These are phyloP conservation scores for Ricinus communis DNA, from an alignment of 345 rosid genomes.

Conservation along the genomic window DNA sequence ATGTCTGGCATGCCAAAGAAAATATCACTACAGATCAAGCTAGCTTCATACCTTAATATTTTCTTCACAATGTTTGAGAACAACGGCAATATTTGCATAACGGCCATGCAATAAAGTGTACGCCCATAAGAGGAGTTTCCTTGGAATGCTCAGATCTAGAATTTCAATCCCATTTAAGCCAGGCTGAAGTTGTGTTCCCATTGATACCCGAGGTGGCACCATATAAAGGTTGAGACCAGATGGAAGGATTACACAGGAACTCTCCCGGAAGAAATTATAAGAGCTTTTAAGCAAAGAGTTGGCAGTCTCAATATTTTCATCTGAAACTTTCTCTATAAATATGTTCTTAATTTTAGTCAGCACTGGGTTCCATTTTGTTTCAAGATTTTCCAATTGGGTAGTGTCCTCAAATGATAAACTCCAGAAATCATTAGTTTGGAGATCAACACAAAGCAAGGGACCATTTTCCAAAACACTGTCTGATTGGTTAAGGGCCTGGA, in stretches of 20 bases:
- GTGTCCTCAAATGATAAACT: constrained; percentile 64
- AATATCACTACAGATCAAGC: not conserved
- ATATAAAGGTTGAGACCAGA: constrained; percentile 64
- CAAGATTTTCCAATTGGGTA: constrained; percentile 50
- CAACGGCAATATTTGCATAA: constrained; percentile 67
- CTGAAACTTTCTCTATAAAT: constrained; percentile 54
- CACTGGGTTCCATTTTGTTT: constrained; percentile 66
- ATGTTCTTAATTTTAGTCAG: constrained; percentile 65
- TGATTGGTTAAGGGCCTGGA: constrained; percentile 36
- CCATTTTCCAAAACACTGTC: constrained; percentile 46
- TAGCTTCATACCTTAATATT: constrained; percentile 61
- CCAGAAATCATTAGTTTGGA: constrained; percentile 67
- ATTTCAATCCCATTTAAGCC: constrained; percentile 68
- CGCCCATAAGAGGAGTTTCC: constrained; percentile 97
- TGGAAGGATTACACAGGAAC: constrained; percentile 62
- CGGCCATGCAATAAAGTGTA: constrained; percentile 71
- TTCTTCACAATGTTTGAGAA: constrained; percentile 88
- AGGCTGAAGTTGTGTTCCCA: constrained; percentile 44
- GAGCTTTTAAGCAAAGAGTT: constrained; percentile 66
- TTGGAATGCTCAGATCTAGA: constrained; percentile 81
- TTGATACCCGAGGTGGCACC: constrained; percentile 48
- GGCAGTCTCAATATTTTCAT: constrained; percentile 69
- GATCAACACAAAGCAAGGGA: constrained; percentile 69
- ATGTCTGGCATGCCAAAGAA: not conserved
- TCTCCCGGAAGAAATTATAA: constrained; percentile 83